Conservation (phyloP, 2,329 filamentous ascomycete species). For the Blastomyces percursus region DNA sequence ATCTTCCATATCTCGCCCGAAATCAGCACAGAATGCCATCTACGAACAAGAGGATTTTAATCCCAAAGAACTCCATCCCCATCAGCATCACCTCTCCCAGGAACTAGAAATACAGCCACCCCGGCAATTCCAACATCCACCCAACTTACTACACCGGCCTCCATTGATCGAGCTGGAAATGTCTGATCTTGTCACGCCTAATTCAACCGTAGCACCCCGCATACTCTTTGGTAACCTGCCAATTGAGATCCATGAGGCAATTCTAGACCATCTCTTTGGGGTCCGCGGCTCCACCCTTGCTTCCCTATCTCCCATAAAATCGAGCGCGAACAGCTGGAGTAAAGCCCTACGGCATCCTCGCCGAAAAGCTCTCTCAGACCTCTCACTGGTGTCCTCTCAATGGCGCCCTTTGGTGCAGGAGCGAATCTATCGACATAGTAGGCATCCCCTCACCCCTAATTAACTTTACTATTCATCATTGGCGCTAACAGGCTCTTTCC, state of each 20-base stretch:
- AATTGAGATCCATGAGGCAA: conserved; percentile 59
- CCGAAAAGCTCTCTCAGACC: conserved; percentile 54
- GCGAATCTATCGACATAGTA: conserved; percentile 57
- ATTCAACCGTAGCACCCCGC: not conserved
- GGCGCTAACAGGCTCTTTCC: conserved; percentile 2
- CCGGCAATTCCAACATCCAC: not conserved
- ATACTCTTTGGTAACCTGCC: conserved; percentile 41
- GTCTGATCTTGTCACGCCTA: not conserved
- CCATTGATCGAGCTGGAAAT: not conserved
- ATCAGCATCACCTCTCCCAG: not conserved
- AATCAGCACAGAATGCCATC: not conserved
- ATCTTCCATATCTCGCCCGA: not conserved
- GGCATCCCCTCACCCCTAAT: conserved; percentile 12
- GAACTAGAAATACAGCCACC: not conserved
- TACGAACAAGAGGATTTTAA: not conserved
- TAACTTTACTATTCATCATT: not conserved
- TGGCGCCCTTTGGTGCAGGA: conserved; percentile 61
- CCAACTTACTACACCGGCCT: not conserved
- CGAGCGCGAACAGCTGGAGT: conserved; percentile 48
- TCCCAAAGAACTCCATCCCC: not conserved
- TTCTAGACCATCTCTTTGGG: conserved; percentile 61
- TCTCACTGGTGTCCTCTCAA: conserved; percentile 48
- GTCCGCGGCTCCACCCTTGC: conserved; percentile 53
- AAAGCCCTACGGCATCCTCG: conserved; percentile 56
- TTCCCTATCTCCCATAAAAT: conserved; percentile 44